These are phyloP conservation scores for Prunus armeniaca DNA, from an alignment of 306 rosid genomes.

Conservation along the genomic window DNA sequence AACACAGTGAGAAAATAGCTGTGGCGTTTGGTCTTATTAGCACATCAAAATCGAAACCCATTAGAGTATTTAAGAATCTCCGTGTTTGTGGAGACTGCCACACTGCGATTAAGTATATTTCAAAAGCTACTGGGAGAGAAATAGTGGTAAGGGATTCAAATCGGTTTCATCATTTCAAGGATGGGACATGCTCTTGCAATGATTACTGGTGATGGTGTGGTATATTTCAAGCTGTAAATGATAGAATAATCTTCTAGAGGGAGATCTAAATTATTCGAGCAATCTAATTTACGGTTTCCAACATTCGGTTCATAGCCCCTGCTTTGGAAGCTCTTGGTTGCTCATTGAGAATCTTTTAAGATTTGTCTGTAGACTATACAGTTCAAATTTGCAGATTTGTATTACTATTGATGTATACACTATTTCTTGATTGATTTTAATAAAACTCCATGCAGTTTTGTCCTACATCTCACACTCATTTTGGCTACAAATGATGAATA, in stretches of 20 bases:
- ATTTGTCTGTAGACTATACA: background rate
- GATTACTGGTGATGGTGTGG: conserved; percentile 24
- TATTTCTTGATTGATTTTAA: background rate
- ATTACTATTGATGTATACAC: background rate
- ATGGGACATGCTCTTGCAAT: conserved; percentile 24
- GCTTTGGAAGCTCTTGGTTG: background rate
- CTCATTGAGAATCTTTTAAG: background rate
- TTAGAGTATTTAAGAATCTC: conserved; percentile 26
- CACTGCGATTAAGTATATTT: conserved; percentile 22
- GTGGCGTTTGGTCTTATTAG: conserved; percentile 28
- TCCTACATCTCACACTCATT: background rate
- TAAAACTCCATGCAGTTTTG: conserved; percentile 6
- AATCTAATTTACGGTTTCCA: background rate
- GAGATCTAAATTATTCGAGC: background rate
- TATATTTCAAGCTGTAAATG: background rate
- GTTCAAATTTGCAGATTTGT: background rate
- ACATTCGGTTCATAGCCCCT: background rate
- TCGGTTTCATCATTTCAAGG: conserved; percentile 27
- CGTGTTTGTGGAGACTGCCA: conserved; percentile 28
- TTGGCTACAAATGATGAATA: background rate
- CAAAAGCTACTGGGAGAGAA: conserved; percentile 21
- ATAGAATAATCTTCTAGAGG: background rate
- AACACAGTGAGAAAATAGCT: conserved; percentile 32
- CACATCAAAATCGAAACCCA: conserved; percentile 14
- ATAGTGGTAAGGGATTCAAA: conserved; percentile 31